Evolutionary conservation across 139 green algal genomes (phyloP).

Genomic region (Choricystis sp.): DNA sequence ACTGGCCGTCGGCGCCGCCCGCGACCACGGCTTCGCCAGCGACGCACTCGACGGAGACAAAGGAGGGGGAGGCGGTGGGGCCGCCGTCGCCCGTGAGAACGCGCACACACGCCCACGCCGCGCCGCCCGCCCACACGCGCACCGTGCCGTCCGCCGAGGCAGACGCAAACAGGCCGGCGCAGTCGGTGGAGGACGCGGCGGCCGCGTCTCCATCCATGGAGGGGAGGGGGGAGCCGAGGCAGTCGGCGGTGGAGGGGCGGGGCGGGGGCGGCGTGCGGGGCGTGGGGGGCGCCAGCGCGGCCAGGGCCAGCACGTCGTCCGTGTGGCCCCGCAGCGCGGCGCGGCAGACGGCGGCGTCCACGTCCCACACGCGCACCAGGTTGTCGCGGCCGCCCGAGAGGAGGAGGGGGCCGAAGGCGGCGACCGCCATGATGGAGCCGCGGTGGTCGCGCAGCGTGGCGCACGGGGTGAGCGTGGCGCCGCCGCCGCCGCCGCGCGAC

Average conservation of each 20-base stretch:
- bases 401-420: constrained; percentile 35
- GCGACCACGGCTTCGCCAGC: neutral
- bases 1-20: constrained; percentile 1
- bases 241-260: too few species aligned
- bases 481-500: constrained; percentile 16
- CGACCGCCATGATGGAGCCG: constrained; percentile 66
- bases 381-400: constrained; percentile 72
- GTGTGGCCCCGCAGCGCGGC: constrained; percentile 64
- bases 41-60: constrained; percentile 4
- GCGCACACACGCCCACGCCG: constrained; percentile 27
- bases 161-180: constrained; percentile 39
- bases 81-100: constrained; percentile 13
- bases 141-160: constrained; percentile 59
- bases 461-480: constrained; percentile 36
- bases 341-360: constrained; percentile 69
- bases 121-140: constrained; percentile 48
- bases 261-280: too few species aligned
- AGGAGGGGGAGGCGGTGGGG: neutral
- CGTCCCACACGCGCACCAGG: constrained; percentile 75
- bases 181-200: constrained; percentile 1
- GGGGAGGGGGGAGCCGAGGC: too few species aligned
- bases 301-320: constrained; percentile 55
- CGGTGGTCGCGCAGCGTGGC: constrained; percentile 56
- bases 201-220: too few species aligned
- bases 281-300: constrained; percentile 4